Percentiles rank a stretch among this genome's conserved stretches.
These are phyloP conservation scores for Trifolium subterraneum DNA, from an alignment of 306 rosid genomes.

Conservation along the genomic window DNA sequence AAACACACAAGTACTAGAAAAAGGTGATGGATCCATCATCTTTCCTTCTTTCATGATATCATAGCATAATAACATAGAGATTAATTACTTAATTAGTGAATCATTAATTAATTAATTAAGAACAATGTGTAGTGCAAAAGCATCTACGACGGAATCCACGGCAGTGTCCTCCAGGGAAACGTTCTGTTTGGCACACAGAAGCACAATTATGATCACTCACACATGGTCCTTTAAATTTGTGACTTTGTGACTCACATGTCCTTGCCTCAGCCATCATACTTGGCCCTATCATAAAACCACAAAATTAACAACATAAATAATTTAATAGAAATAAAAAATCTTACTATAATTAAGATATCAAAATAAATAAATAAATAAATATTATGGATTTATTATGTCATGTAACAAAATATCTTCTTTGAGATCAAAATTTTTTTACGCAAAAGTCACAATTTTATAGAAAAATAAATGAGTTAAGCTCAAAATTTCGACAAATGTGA, in stretches of 20 bases:
- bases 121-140: constrained; percentile 54
- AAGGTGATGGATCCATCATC: constrained; percentile 24
- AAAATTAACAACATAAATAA: neutral
- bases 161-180: constrained; percentile 59
- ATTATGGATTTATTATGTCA: neutral
- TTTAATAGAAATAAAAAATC: neutral
- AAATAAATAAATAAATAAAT: neutral
- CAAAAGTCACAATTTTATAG: too few relatives aligned
- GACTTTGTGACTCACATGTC: constrained; percentile 58
- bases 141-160: constrained; percentile 70
- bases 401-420: too few relatives aligned
- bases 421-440: too few relatives aligned
- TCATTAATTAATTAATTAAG: neutral
- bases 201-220: constrained; percentile 53
- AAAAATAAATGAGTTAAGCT: too few relatives aligned
- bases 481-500: too few relatives aligned
- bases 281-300: constrained; percentile 35
- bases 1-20: neutral
- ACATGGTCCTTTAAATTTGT: constrained; percentile 58
- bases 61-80: neutral
- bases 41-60: neutral
- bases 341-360: neutral
- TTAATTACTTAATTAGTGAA: neutral
- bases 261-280: constrained; percentile 61
- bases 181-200: constrained; percentile 55